Percentiles rank a stretch among this genome's conserved stretches.
phyloP scores from a whole-genome alignment of 139 green algal genomes.

The Haematococcus lacustris region DNA sequence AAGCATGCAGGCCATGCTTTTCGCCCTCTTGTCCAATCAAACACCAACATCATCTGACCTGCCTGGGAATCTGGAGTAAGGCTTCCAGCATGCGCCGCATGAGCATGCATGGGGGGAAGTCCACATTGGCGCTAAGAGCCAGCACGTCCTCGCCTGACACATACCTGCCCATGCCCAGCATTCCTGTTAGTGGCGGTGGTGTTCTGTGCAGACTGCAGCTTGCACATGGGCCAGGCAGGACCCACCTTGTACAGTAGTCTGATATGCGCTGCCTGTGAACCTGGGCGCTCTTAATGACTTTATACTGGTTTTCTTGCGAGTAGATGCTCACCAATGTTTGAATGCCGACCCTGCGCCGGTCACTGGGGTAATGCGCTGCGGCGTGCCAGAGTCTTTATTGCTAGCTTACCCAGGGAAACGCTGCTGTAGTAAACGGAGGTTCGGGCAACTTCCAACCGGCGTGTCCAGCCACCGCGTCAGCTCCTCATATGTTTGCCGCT shows the following conservation, averaged over 20 bases:
- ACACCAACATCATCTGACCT: no score
- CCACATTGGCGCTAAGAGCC: conserved; percentile 36
- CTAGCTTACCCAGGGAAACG: no score
- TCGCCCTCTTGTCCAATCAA: no score
- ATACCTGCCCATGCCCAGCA: conserved; percentile 23
- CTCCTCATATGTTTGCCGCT: no score
- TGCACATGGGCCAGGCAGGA: not conserved
- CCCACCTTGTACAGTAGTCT: conserved; percentile 34
- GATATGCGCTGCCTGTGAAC: conserved; percentile 34
- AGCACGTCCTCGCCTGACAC: conserved; percentile 56
- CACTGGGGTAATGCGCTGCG: no score
- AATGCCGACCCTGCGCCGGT: conserved; percentile 22
- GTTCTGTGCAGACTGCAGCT: not conserved
- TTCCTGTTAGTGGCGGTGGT: no score
- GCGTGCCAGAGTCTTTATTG: no score
- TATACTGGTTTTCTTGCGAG: conserved; percentile 52
- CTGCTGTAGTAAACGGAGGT: no score
- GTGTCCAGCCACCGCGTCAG: no score
- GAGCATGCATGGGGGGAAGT: conserved; percentile 72
- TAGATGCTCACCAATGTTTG: conserved; percentile 64
- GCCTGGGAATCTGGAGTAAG: no score
- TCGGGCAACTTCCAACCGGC: no score
- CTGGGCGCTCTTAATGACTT: conserved; percentile 54
- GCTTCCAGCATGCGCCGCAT: conserved; percentile 49
- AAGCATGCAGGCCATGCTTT: no score